Evolutionary conservation across 2,329 filamentous ascomycete genomes (phyloP), one percentile per base, ranked within the genome.

Genomic region (Cladosporium sp.): DNA sequence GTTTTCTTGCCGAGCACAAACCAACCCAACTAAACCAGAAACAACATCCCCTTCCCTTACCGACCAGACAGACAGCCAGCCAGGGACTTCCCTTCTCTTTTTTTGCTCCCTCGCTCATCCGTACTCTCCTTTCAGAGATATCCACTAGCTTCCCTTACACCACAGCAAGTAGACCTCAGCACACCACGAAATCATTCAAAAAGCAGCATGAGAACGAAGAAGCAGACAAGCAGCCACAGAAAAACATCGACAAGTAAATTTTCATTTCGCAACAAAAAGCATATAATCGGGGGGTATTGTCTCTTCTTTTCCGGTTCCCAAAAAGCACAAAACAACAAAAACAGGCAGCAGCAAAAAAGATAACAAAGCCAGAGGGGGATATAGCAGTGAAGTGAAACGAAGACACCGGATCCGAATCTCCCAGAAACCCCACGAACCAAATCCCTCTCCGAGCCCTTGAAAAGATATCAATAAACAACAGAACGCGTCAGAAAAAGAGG

Each of bases 401-500:
- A 28, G 22, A 28, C 22, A 28, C 22, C 22, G 22, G 22, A 28
- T 28, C 22, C 22, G 22, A 28, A 28, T 28, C 22, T 28, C 22
- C 22, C 22, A 28, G 22, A 28, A 28, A 28, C 22, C 22, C 22
- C 22, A 28, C 22, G 22, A 28, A 28, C 22, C 22, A 28, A 28
- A 46, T 31, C 45, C 45, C 51, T 42, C 46, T 41, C 41, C 22
- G 45, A 43, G 42, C 51, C 46, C 33, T 49, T 53, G 33, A 32
- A 43, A n/a, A n/a, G 3, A 40, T 44, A 34, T 55, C 52, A 56
- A 44, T 48, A 50, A 46, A 32, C 13, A 38, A 31, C 34, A 55
- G 53, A 50, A 54, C 56, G 37, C 46, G 46, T 43, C 43, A 54
- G 41, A 43, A 46, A 37, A 49, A 45, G 49, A 56, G 33, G 46